phyloP scores from a whole-genome alignment of 1,139 yeast species.

The Lipomyces yarrowii region DNA sequence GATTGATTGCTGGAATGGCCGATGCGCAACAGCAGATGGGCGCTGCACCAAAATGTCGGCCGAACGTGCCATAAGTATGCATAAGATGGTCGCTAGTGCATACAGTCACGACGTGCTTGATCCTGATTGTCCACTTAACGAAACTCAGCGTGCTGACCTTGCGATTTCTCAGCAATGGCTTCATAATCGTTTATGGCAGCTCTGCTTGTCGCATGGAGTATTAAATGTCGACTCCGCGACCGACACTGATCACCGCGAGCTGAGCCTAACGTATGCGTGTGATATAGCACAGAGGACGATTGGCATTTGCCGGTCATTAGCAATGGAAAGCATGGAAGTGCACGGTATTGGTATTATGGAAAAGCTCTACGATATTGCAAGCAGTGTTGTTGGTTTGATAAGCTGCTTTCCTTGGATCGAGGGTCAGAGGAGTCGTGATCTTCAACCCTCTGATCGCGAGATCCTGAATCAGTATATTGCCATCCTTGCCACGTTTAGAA shows the following conservation, averaged over 20 bases:
- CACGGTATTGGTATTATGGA: constrained; percentile 14
- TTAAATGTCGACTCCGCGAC: not conserved
- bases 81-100: constrained; percentile 7
- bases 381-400: not conserved
- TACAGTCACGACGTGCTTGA: constrained; percentile 3
- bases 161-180: constrained; percentile 12
- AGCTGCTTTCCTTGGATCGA: constrained; percentile 14
- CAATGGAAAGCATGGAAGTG: constrained; percentile 16
- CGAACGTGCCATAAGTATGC: constrained; percentile 1
- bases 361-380: constrained; percentile 15
- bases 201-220: constrained; percentile 11
- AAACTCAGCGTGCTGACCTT: constrained; percentile 12
- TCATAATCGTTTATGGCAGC: constrained; percentile 16
- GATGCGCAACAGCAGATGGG: constrained; percentile 1
- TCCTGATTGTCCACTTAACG: not conserved
- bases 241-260: not conserved
- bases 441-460: constrained; percentile 5
- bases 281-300: constrained; percentile 5
- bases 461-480: constrained; percentile 11
- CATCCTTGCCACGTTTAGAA: constrained; percentile 12
- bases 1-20: constrained; percentile 16
- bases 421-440: not conserved
- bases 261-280: constrained; percentile 1
- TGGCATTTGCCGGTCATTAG: constrained; percentile 6
- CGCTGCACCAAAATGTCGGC: constrained; percentile 7